Conservation (phyloP, 495 filamentous ascomycete species). For the Beverwykella pulmonaria region DNA sequence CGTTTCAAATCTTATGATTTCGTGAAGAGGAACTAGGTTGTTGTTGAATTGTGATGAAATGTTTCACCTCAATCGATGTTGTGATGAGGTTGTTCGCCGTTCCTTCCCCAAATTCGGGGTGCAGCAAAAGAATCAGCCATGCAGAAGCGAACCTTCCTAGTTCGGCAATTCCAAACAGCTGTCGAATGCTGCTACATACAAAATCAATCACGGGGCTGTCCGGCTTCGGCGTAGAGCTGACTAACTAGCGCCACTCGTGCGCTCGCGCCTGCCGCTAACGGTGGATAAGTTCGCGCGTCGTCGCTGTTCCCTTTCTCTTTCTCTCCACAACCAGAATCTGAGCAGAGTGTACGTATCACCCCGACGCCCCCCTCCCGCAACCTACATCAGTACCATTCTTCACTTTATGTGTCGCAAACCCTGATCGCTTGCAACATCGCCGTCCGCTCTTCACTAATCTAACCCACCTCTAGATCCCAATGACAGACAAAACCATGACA, state of each 20-base stretch:
- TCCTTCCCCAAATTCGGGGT: constrained; percentile 12
- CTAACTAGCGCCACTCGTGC: background rate
- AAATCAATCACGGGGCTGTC: background rate
- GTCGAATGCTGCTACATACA: background rate
- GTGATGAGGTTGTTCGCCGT: background rate
- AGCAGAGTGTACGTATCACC: constrained; percentile 12
- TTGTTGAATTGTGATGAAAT: too few relatives aligned
- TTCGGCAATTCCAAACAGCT: background rate
- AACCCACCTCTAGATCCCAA: constrained; percentile 21
- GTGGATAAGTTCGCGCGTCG: constrained; percentile 4
- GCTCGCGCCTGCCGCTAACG: constrained; percentile 1
- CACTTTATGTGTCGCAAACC: too few relatives aligned
- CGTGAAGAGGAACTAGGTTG: too few relatives aligned
- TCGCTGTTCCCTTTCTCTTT: background rate
- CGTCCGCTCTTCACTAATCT: too few relatives aligned
- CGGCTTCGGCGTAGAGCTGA: background rate
- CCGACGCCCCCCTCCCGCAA: background rate
- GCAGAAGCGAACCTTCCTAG: background rate
- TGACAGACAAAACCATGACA: constrained; percentile 21
- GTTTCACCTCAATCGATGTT: background rate
- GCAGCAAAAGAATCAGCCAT: background rate
- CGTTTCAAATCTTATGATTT: too few relatives aligned
- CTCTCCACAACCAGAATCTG: constrained; percentile 6
- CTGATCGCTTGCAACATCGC: too few relatives aligned
- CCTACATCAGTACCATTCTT: too few relatives aligned